phyloP scores from a whole-genome alignment of 345 rosid species.

The Mangifera indica region DNA sequence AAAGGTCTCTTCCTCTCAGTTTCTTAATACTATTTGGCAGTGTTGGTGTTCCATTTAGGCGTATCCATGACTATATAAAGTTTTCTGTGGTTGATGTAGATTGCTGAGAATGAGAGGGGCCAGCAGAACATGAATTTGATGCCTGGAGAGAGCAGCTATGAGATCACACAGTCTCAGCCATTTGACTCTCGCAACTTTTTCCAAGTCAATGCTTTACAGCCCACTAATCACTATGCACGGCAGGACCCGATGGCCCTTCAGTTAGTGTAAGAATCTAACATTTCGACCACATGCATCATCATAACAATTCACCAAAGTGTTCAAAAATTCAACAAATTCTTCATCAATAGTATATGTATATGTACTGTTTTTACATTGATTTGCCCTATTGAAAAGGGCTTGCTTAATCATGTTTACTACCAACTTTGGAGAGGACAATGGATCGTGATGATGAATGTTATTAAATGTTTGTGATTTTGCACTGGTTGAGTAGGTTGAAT shows the following conservation, averaged over 20 bases:
- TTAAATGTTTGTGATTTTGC: too few relatives aligned
- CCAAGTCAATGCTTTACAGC: conserved; percentile 79
- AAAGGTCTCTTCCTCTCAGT: conserved; percentile 47
- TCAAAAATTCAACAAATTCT: too few relatives aligned
- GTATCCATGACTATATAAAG: not conserved
- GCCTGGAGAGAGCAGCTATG: conserved; percentile 74
- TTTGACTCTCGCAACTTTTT: conserved; percentile 75
- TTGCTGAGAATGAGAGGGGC: conserved; percentile 85
- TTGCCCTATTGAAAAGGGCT: too few relatives aligned
- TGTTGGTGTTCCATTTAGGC: too few relatives aligned
- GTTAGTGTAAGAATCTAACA: conserved; percentile 54
- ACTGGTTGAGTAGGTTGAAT: too few relatives aligned
- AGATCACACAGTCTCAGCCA: conserved; percentile 56
- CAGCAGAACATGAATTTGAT: conserved; percentile 70
- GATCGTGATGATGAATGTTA: too few relatives aligned
- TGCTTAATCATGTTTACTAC: too few relatives aligned
- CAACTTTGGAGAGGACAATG: too few relatives aligned
- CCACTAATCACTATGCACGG: conserved; percentile 57
- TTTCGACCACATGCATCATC: not conserved
- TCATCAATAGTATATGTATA: too few relatives aligned
- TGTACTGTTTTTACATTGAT: too few relatives aligned
- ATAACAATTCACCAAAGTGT: not conserved
- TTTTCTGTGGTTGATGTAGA: conserved; percentile 37
- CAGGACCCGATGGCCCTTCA: conserved; percentile 83
- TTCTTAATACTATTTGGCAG: too few relatives aligned